Evolutionary conservation across 768 basidiomycete genomes (phyloP), one percentile per base, ranked within the genome.

Genomic region (Auriscalpium vulgare): DNA sequence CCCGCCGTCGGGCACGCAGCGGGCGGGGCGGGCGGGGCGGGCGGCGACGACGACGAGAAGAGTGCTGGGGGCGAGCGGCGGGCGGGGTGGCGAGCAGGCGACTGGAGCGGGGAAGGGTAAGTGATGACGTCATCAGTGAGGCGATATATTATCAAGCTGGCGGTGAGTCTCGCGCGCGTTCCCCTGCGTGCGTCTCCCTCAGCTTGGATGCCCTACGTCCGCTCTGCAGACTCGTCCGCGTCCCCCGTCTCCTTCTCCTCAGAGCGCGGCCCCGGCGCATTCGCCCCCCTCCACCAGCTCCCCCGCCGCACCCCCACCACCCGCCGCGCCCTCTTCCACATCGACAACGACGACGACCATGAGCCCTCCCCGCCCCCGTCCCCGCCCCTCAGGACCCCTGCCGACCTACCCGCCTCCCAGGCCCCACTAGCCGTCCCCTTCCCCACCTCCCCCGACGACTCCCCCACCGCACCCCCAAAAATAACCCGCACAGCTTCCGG

Each of bases 401-500:
- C 47, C 19, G 21, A 34, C 44, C 35, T 36, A 47, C 23, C 48
- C 47, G 1, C 2, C n/a, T n/a, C n/a, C n/a, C n/a, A n/a, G n/a
- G n/a, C n/a, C 55, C 38, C 57, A 54, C 29, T 29, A 29, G n/a
- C 59, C 59, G 16, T 44, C 55, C 8, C 4, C 29, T 21, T 57
- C 56, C 21, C 54, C 52, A 14, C 7, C 40, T 3, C 46, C 51
- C 8, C 47, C 49, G 13, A 35, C 23, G 19, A 10, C 21, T 2
- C 16, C 9, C 17, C 46, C 36, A 43, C 37, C 6, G 36, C 53
- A 19, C 13, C 59, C 46, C 17, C 53, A 10, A 51, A 55, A 13
- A 48, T 60, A 21, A 50, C 54, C 23, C 61, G 59, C 19, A 55
- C 61, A 1, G 11, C 53, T 35, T 72, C 59, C 62, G 77, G 54